Conservation (phyloP, 1,284 basidiomycete genomes). For the Cutaneotrichosporon arboriforme region DNA sequence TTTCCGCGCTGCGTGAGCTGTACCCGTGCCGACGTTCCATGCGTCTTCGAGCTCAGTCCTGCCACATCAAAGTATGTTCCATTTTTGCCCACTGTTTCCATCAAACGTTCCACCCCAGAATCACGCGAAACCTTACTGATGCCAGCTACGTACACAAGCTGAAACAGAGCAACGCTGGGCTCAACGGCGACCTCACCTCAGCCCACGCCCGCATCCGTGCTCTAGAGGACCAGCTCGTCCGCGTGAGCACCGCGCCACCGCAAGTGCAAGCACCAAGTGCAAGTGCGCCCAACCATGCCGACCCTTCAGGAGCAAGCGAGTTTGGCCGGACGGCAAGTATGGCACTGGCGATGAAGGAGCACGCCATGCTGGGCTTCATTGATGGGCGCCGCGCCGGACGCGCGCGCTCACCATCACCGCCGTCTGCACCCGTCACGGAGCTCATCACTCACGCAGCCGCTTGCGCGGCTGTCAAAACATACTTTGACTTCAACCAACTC, state of each 20-base stretch:
- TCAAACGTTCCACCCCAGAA: not conserved
- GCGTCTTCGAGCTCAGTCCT: conserved; percentile 40
- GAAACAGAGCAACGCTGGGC: conserved; percentile 25
- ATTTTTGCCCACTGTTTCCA: not conserved
- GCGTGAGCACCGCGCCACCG: not conserved
- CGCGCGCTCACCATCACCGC: not conserved
- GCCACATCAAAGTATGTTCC: conserved; percentile 33
- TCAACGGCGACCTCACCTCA: conserved; percentile 24
- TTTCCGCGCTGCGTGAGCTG: conserved; percentile 39
- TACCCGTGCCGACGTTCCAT: conserved; percentile 36
- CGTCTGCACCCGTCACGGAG: conserved; percentile 3
- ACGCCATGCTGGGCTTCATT: conserved; percentile 4
- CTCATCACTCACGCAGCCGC: conserved; percentile 20
- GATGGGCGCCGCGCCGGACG: not conserved
- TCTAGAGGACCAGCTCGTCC: conserved; percentile 26
- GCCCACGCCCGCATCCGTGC: conserved; percentile 30
- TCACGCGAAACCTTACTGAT: not conserved
- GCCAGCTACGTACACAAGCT: conserved; percentile 29
- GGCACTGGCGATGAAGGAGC: conserved; percentile 1
- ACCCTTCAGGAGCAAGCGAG: conserved; percentile 6
- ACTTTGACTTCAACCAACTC: conserved; percentile 25
- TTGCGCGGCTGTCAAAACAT: conserved; percentile 19
- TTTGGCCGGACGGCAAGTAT: conserved; percentile 9
- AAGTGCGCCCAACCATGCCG: not conserved
- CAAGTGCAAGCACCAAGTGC: no score